Evolutionary conservation across 2,329 filamentous ascomycete species (phyloP).

Genomic region (Aspergillus oerlinghausenensis): DNA sequence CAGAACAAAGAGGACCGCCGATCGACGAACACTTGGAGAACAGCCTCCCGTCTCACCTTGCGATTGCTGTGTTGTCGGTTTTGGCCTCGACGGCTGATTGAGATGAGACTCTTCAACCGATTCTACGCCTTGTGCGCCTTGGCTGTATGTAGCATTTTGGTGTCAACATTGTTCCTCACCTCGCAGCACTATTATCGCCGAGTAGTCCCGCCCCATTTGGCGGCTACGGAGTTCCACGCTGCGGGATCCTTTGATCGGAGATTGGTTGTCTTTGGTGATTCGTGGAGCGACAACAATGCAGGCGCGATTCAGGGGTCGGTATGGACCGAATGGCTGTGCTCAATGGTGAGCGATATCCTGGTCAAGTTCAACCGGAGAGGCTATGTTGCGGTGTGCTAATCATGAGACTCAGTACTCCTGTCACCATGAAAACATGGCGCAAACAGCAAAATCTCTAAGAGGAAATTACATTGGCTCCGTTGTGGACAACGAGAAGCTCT

Average conservation of each 20-base stretch:
- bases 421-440: conserved; percentile 31
- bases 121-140: conserved; percentile 30
- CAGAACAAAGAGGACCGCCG: conserved; percentile 5
- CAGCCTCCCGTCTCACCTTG: neutral
- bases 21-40: neutral
- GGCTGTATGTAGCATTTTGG: conserved; percentile 26
- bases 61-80: conserved; percentile 9
- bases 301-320: conserved; percentile 23
- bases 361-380: neutral
- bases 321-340: conserved; percentile 36
- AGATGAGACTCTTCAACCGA: conserved; percentile 26
- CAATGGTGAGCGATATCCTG: conserved; percentile 22
- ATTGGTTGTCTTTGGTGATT: conserved; percentile 38
- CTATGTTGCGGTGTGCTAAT: conserved; percentile 1
- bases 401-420: conserved; percentile 25
- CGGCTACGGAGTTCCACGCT: conserved; percentile 16
- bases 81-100: neutral
- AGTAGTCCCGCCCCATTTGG: conserved; percentile 14
- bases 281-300: conserved; percentile 35
- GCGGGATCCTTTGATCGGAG: conserved; percentile 22
- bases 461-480: conserved; percentile 27
- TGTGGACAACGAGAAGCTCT: conserved; percentile 30
- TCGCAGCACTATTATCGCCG: conserved; percentile 19
- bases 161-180: conserved; percentile 25
- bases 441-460: conserved; percentile 24